These are phyloP conservation scores for Adenanthera pavonina DNA, from an alignment of 306 rosid species.

Conservation along the genomic window DNA sequence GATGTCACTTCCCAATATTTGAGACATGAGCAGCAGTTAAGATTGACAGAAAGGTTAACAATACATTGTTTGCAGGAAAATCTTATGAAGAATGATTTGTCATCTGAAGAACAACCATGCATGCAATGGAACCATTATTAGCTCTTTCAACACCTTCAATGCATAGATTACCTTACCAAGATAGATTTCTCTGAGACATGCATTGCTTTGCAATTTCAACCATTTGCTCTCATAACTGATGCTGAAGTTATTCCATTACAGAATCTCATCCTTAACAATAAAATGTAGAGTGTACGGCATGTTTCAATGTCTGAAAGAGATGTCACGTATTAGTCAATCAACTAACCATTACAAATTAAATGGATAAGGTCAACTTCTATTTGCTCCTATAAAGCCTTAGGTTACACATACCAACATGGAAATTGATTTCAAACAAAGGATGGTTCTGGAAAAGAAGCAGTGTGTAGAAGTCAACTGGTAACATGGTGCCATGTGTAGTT, in stretches of 20 bases:
- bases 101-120: too few relatives aligned
- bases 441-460: constrained; percentile 26
- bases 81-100: neutral
- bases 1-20: neutral
- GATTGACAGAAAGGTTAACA: neutral
- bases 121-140: too few relatives aligned
- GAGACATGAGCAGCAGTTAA: neutral
- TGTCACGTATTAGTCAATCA: constrained; percentile 2
- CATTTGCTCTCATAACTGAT: neutral
- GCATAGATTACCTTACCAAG: neutral
- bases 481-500: constrained; percentile 19
- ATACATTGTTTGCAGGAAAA: neutral
- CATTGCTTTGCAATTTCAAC: neutral
- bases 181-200: neutral
- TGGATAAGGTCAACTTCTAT: constrained; percentile 27
- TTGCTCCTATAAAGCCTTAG: neutral
- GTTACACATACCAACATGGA: neutral
- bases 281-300: constrained; percentile 20
- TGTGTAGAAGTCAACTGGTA: neutral
- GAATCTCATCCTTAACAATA: constrained; percentile 34
- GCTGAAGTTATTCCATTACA: constrained; percentile 1
- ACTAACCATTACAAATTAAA: neutral
- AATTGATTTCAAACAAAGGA: constrained; percentile 28
- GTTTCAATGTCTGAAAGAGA: neutral
- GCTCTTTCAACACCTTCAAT: too few relatives aligned